A percentile compares a stretch with the other conserved stretches of the same genome.
phyloP scores from a whole-genome alignment of 768 basidiomycete species.

The Coprinellus micaceus region DNA sequence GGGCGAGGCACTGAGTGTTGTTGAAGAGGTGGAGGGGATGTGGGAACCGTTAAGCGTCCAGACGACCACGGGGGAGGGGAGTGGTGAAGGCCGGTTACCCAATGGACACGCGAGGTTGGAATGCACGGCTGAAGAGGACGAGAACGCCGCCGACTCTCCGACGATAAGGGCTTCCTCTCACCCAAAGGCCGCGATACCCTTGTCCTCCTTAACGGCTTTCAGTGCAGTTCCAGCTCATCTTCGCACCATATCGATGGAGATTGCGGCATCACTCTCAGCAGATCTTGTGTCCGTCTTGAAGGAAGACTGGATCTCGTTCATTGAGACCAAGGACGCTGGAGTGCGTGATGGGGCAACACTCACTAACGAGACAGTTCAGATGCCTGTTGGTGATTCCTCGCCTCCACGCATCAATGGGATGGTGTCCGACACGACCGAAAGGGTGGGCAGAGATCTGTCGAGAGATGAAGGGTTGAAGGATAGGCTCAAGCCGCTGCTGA shows the following conservation, averaged over 20 bases:
- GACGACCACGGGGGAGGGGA: slow-evolving; percentile 11
- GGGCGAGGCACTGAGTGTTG: slow-evolving; percentile 75
- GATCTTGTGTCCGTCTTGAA: slow-evolving; percentile 70
- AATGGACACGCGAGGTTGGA: slow-evolving; percentile 27
- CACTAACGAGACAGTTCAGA: neutral
- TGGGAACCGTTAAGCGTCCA: slow-evolving; percentile 36
- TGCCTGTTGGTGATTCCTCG: neutral
- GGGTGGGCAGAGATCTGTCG: slow-evolving; percentile 10
- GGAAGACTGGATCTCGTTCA: slow-evolving; percentile 56
- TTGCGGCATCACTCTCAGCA: slow-evolving; percentile 69
- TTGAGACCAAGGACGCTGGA: slow-evolving; percentile 25
- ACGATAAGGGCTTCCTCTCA: slow-evolving; percentile 8
- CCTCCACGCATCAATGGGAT: neutral
- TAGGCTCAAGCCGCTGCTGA: slow-evolving; percentile 65
- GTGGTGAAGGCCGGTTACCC: slow-evolving; percentile 17
- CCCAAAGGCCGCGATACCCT: slow-evolving; percentile 39
- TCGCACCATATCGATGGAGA: slow-evolving; percentile 66
- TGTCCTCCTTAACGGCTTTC: slow-evolving; percentile 72
- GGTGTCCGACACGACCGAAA: neutral
- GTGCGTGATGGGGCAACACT: neutral
- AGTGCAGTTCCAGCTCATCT: slow-evolving; percentile 72
- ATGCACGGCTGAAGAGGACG: slow-evolving; percentile 36
- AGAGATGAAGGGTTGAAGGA: slow-evolving; percentile 50
- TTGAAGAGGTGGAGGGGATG: slow-evolving; percentile 62
- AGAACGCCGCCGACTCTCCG: slow-evolving; percentile 10